Evolutionary conservation across 768 basidiomycete species (phyloP).

Genomic region (Candolleomyces aberdarensis): DNA sequence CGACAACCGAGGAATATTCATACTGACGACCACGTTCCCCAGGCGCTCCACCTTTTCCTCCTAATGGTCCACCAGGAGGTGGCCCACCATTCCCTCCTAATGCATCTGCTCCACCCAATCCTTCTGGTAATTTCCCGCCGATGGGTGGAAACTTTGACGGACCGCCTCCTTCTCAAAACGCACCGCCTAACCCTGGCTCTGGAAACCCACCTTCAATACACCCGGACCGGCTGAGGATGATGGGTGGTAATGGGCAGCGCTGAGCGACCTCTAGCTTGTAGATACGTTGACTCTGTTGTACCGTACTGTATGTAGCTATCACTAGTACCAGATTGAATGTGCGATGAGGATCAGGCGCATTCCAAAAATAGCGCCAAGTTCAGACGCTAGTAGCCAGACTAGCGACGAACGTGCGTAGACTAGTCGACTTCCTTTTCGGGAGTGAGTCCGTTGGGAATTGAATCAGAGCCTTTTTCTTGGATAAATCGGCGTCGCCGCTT

Average conservation of each 20-base stretch:
- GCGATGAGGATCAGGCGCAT: neutral
- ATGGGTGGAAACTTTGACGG: conserved; percentile 30
- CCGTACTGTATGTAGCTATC: too few relatives aligned
- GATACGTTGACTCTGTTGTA: neutral
- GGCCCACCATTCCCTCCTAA: conserved; percentile 49
- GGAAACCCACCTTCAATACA: conserved; percentile 65
- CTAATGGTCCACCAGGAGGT: conserved; percentile 19
- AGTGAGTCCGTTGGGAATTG: neutral
- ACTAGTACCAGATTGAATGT: neutral
- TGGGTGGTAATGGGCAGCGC: conserved; percentile 32
- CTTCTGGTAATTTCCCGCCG: conserved; percentile 24
- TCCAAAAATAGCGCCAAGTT: neutral
- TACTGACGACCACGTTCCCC: neutral
- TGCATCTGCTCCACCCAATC: conserved; percentile 20
- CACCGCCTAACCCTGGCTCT: conserved; percentile 21
- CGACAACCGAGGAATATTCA: neutral
- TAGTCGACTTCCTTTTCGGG: neutral
- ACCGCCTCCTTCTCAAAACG: conserved; percentile 26
- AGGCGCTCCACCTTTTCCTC: conserved; percentile 9
- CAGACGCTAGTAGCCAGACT: neutral
- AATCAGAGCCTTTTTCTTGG: neutral
- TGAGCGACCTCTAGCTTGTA: neutral
- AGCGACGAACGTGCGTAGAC: conserved; percentile 12
- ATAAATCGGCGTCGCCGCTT: conserved; percentile 2
- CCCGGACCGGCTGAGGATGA: conserved; percentile 81